Evolutionary conservation across 805 yeast genomes (phyloP), one percentile per base, ranked within the genome.

Genomic region (Deakozyma indianensis): DNA sequence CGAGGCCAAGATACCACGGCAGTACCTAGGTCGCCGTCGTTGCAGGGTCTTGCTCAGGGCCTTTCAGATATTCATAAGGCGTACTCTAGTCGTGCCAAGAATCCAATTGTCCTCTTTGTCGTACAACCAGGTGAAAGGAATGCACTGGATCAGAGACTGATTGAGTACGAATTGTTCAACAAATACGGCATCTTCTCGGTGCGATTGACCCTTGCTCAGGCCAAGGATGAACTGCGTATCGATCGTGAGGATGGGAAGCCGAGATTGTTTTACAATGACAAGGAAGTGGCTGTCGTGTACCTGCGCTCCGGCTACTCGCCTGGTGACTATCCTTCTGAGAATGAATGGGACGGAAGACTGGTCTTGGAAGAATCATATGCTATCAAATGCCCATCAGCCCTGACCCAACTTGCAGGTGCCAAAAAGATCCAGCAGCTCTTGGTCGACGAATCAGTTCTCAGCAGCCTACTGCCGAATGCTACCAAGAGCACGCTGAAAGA

Each of bases 351-450:
- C 14, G 80, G 83, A 9, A 73, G 99, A 56, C 66, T 75, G 22
- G 56, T 66, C 21, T 67, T 92, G 45, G 99, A 92, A 59, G 69
- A 74, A 5, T 73, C 88, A 9, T 60, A 68, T 44, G 94, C 97
- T 1, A 80, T 92, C 49, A 88, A 92, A 61, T 90, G 95, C 50
- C 99, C 99, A 1, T 79, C 92, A 3, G 66, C 90, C 24, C 65
- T 85, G 48, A 85, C 94, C 1, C 99, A 92, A 63, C 68, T 92
- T 47, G 76, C 95, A 21, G 99, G 99, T 1, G 78, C 95, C 18
- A 92, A 92, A 58, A 92, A 92, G 62, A 73, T 92, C 44, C 99
- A 92, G 65, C 98, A 92, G 61, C 66, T 87, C 22, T 71, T 92
- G 45, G 83, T 95, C 0, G 69, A 74, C 28, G 66, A 69, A 20